Percentiles rank a stretch among this genome's conserved stretches.
Conservation (phyloP, 345 rosid genomes). For the Gynandropsis gynandra region DNA sequence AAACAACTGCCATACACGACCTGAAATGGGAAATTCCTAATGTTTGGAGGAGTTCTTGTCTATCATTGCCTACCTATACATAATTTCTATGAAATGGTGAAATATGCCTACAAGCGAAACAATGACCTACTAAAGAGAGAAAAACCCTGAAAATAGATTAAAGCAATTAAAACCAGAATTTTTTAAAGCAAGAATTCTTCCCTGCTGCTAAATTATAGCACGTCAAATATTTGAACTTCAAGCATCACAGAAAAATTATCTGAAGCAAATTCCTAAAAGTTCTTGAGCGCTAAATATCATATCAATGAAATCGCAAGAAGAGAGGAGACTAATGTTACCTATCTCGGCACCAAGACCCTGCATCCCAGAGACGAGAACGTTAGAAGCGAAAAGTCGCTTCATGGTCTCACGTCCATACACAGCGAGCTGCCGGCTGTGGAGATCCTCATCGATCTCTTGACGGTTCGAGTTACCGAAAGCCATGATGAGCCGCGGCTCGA, state of each 20-base stretch:
- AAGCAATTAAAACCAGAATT: too few species aligned
- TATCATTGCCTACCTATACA: too few species aligned
- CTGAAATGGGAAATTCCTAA: too few species aligned
- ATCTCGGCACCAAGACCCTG: constrained; percentile 97
- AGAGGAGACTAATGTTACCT: constrained; percentile 37
- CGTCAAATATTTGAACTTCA: too few species aligned
- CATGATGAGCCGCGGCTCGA: constrained; percentile 40
- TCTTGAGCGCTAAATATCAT: background rate
- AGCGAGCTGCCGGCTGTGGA: constrained; percentile 98
- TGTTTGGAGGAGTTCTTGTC: too few species aligned
- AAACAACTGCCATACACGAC: too few species aligned
- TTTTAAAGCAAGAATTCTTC: too few species aligned
- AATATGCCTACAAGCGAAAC: too few species aligned
- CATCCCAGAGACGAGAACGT: constrained; percentile 82
- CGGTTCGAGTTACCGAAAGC: constrained; percentile 62
- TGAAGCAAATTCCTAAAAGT: background rate
- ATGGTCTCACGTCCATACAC: constrained; percentile 98
- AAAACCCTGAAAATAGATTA: too few species aligned
- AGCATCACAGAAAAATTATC: background rate
- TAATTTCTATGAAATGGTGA: too few species aligned
- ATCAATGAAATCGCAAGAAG: background rate
- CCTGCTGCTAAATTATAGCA: too few species aligned
- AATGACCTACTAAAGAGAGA: too few species aligned
- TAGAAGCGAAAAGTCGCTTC: constrained; percentile 88
- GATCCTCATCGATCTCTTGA: constrained; percentile 88